Percentiles rank a stretch among this genome's conserved stretches.
Conservation (phyloP, 169 alveolate species). For the Plasmodium sp. region DNA sequence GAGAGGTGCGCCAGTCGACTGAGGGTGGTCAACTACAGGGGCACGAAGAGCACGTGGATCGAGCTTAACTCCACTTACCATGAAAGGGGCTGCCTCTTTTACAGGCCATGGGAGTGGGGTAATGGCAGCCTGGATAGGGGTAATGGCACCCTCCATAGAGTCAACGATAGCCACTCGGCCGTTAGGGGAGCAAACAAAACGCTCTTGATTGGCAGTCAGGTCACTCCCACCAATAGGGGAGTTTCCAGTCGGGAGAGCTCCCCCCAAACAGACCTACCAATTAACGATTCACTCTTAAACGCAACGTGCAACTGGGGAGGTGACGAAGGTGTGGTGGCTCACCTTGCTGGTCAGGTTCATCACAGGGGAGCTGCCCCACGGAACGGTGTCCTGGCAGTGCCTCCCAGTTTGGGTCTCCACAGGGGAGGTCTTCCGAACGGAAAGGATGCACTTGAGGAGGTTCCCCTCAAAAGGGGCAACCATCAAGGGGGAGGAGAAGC, state of each 20-base stretch:
- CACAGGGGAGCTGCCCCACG: neutral
- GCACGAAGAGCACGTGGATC: constrained; percentile 10
- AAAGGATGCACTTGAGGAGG: neutral
- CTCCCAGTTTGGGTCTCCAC: neutral
- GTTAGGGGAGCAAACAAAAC: too few relatives aligned
- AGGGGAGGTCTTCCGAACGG: neutral
- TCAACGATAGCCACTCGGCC: too few relatives aligned
- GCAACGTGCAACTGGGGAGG: neutral
- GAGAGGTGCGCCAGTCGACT: constrained; percentile 23
- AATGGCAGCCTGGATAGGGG: too few relatives aligned
- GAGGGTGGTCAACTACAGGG: neutral
- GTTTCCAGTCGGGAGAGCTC: neutral
- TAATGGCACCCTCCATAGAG: too few relatives aligned
- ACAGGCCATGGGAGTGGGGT: neutral
- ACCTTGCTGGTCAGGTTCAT: neutral
- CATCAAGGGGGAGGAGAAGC: neutral
- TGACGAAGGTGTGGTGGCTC: neutral
- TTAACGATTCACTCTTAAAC: neutral
- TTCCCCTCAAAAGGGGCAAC: neutral
- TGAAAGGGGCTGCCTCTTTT: neutral
- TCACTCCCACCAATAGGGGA: neutral
- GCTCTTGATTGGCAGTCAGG: neutral
- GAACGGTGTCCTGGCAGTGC: neutral
- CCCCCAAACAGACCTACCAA: neutral
- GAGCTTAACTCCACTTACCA: constrained; percentile 24